Conservation (phyloP, 2,329 filamentous ascomycete genomes). For the Talaromyces pinophilus region DNA sequence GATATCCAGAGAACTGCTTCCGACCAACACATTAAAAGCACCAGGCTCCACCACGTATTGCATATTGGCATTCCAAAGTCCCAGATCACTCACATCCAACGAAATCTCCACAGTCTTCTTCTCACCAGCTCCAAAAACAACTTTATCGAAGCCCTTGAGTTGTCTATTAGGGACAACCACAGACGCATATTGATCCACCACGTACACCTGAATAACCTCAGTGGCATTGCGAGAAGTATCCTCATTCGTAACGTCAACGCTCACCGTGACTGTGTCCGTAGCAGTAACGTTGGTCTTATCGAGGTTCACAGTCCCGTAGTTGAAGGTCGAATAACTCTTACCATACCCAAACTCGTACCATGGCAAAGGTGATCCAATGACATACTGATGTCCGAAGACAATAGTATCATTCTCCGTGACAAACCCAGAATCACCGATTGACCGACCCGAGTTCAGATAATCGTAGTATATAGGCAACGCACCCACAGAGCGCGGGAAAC, state of each 20-base stretch:
- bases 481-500: constrained; percentile 67
- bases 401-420: constrained; percentile 59
- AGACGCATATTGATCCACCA: constrained; percentile 62
- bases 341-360: constrained; percentile 69
- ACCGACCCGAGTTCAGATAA: constrained; percentile 66
- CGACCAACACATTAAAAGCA: constrained; percentile 64
- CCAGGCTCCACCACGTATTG: constrained; percentile 74
- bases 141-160: constrained; percentile 69
- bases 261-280: constrained; percentile 59
- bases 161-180: constrained; percentile 66
- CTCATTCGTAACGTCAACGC: constrained; percentile 63
- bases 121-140: constrained; percentile 60
- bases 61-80: constrained; percentile 62
- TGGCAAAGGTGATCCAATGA: constrained; percentile 60
- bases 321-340: constrained; percentile 65
- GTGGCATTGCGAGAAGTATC: constrained; percentile 56
- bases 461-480: constrained; percentile 71
- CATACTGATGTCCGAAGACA: constrained; percentile 66
- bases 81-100: constrained; percentile 53
- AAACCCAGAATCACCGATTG: constrained; percentile 55
- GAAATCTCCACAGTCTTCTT: constrained; percentile 57
- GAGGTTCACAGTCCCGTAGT: constrained; percentile 46
- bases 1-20: constrained; percentile 49
- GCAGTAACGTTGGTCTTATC: constrained; percentile 52
- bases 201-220: constrained; percentile 69